Evolutionary conservation across 73 alveolate genomes (phyloP).

Genomic region (Paramecium caudatum): DNA sequence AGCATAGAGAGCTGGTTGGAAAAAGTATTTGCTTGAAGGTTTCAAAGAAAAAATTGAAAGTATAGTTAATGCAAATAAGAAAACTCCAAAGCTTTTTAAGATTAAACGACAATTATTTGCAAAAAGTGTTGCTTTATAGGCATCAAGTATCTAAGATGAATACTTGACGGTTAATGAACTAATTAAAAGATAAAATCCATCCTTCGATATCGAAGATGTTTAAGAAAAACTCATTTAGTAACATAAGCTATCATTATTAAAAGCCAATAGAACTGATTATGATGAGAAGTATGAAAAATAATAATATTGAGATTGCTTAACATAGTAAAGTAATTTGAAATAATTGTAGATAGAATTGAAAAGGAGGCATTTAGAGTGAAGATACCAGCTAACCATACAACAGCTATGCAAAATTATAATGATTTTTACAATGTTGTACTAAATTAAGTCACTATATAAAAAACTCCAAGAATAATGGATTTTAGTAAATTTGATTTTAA

Average conservation of each 20-base stretch:
- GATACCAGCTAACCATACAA: background rate
- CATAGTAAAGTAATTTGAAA: conserved; percentile 55
- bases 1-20: conserved; percentile 64
- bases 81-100: conserved; percentile 10
- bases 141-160: conserved; percentile 34
- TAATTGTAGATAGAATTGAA: conserved; percentile 59
- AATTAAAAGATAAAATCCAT: conserved; percentile 20
- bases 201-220: conserved; percentile 15
- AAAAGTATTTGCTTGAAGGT: conserved; percentile 23
- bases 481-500: conserved; percentile 35
- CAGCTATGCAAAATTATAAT: conserved; percentile 60
- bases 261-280: conserved; percentile 11
- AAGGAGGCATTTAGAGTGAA: conserved; percentile 39
- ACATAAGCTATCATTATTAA: background rate
- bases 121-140: background rate
- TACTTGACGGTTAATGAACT: conserved; percentile 3
- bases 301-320: conserved; percentile 26
- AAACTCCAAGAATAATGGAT: background rate
- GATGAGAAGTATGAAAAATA: conserved; percentile 67
- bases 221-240: conserved; percentile 23
- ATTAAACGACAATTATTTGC: conserved; percentile 16
- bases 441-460: background rate
- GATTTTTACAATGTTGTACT: conserved; percentile 9
- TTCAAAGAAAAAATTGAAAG: conserved; percentile 32
- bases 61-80: background rate